Percentiles rank a stretch among this genome's conserved stretches.
These are phyloP conservation scores for Ganoderma lingzhi DNA, from an alignment of 1,284 basidiomycete species.

Conservation along the genomic window DNA sequence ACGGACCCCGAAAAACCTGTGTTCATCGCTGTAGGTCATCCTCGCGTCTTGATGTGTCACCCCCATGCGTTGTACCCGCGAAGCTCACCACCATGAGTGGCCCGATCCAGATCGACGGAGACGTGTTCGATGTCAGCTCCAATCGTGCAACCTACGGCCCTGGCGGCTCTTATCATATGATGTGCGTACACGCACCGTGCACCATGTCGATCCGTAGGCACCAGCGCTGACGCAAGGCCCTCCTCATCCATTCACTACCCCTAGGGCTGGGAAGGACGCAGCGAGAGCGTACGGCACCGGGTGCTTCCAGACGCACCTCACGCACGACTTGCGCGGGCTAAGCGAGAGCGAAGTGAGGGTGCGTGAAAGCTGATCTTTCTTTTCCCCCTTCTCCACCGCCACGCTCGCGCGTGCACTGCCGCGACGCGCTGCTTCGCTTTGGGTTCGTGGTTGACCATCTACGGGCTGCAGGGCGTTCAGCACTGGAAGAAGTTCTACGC, in stretches of 20 bases:
- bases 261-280: constrained; percentile 87
- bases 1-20: constrained; percentile 72
- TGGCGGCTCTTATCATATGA: constrained; percentile 86
- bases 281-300: constrained; percentile 92
- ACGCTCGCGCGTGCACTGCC: constrained; percentile 11
- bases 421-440: background rate
- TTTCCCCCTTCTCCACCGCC: constrained; percentile 13
- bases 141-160: constrained; percentile 87
- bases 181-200: constrained; percentile 59
- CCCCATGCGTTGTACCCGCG: constrained; percentile 30
- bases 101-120: constrained; percentile 79
- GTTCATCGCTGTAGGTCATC: constrained; percentile 79
- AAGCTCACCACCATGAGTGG: constrained; percentile 29
- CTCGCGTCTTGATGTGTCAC: constrained; percentile 31
- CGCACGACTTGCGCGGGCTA: constrained; percentile 89
- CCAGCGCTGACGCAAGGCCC: constrained; percentile 16
- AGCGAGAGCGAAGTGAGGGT: constrained; percentile 77
- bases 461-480: constrained; percentile 63
- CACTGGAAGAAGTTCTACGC: constrained; percentile 93
- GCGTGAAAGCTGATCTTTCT: constrained; percentile 34
- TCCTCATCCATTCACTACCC: constrained; percentile 1
- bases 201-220: constrained; percentile 20
- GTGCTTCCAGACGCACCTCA: constrained; percentile 90
- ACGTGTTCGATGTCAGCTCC: constrained; percentile 90
- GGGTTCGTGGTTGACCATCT: constrained; percentile 1